Evolutionary conservation across 2,329 filamentous ascomycete species (phyloP), one percentile per base, ranked within the genome.

Genomic region (Metarhizium rileyi): DNA sequence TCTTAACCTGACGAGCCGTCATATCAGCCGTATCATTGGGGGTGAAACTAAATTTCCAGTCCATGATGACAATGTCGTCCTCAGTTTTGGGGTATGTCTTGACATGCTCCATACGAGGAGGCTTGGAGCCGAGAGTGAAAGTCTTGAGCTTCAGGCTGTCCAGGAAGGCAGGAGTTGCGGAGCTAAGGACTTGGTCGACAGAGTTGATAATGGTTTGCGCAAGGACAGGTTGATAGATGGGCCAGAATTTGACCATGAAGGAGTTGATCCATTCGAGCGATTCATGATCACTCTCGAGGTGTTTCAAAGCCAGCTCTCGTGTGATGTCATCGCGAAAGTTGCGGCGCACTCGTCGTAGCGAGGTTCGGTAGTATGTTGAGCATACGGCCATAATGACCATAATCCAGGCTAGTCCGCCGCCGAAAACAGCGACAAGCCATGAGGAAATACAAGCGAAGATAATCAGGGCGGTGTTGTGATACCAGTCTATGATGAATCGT

Each of bases 21-120:
- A 98, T 81, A 66, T 98, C 93, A 57, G 87, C 83, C 3, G 81
- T 87, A 66, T 98, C 94, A 57, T 93, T 97, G 30, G 93, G 93
- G 0, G 88, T 97, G 71, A 98, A 98, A 75, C 91, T 97, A 69
- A 98, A 98, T 62, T 95, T 95, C 93, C 93, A 98, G 66, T 98
- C 93, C 93, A 98, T 98, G 61, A 97, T 80, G 40, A 98, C 89
- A 51, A 90, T 84, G 63, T 98, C 93, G 55, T 96, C 90, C 58
- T 96, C 89, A 1, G 87, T 88, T 67, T 93, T 95, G 51, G 91
- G 91, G 60, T 98, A 96, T 0, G 93, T 95, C 75, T 95, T 97
- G 67, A 98, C 93, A 62, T 97, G 90, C 69, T 98, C 93, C 74
- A 98, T 80, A 27, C 93, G 83, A 5, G 94, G 94, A 26, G 93